Percentiles rank a stretch among this genome's conserved stretches.
Conservation (phyloP, 352 stramenopile genomes). For the Lagenidium sp. region DNA sequence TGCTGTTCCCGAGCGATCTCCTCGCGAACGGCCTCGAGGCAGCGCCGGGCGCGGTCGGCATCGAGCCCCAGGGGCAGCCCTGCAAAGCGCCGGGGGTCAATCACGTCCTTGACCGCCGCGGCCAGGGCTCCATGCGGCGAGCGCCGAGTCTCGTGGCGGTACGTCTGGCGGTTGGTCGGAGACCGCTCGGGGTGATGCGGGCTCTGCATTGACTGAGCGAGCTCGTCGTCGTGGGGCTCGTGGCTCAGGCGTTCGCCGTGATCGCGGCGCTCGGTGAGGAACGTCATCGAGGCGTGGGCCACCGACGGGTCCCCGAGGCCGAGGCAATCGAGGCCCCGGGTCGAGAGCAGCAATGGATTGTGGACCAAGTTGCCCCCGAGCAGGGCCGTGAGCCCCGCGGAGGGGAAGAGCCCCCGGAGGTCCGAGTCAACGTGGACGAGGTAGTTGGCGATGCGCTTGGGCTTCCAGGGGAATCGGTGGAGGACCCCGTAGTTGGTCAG, state of each 20-base stretch:
- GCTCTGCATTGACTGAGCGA: neutral
- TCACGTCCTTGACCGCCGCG: neutral
- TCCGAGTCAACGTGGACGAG: conserved; percentile 32
- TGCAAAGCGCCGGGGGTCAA: too few relatives aligned
- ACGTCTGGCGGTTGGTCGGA: too few relatives aligned
- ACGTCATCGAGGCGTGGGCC: conserved; percentile 37
- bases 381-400: conserved; percentile 19
- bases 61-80: too few relatives aligned
- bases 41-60: conserved; percentile 7
- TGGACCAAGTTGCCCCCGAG: conserved; percentile 25
- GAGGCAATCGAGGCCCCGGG: conserved; percentile 9
- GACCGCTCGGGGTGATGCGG: too few relatives aligned
- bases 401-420: conserved; percentile 28
- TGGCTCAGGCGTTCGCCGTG: too few relatives aligned
- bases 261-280: conserved; percentile 30
- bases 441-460: conserved; percentile 30
- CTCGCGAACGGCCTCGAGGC: conserved; percentile 23
- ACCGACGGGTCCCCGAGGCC: too few relatives aligned
- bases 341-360: conserved; percentile 33
- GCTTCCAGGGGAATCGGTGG: conserved; percentile 38
- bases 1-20: conserved; percentile 27
- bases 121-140: neutral
- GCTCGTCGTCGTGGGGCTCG: too few relatives aligned
- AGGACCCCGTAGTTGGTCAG: conserved; percentile 33
- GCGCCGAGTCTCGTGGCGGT: neutral